phyloP scores from a whole-genome alignment of 768 basidiomycete genomes.

The Agaricus blazei region DNA sequence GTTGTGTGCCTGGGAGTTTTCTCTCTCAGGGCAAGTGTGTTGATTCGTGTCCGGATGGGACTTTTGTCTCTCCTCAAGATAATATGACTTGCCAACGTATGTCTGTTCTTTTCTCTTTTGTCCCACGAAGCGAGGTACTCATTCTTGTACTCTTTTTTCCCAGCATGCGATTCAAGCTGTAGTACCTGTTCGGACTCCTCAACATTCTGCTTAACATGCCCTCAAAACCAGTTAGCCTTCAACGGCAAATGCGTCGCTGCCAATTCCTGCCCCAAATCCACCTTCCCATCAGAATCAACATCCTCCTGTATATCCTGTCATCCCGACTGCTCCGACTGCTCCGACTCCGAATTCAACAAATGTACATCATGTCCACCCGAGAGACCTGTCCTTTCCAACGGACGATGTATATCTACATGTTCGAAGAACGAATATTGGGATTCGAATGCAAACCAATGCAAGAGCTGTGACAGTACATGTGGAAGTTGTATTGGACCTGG shows the following conservation, averaged over 20 bases:
- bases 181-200: constrained; percentile 62
- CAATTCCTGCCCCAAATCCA: constrained; percentile 63
- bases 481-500: constrained; percentile 73
- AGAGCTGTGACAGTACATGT: constrained; percentile 67
- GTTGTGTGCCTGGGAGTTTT: constrained; percentile 73
- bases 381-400: constrained; percentile 67
- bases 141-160: too few species aligned
- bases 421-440: constrained; percentile 68
- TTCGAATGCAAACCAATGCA: constrained; percentile 52
- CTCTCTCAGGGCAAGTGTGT: constrained; percentile 70
- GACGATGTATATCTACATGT: constrained; percentile 76
- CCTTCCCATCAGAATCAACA: constrained; percentile 60
- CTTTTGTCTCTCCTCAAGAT: constrained; percentile 67
- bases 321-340: constrained; percentile 77
- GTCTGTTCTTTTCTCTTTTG: too few species aligned
- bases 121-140: too few species aligned
- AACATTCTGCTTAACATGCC: constrained; percentile 70
- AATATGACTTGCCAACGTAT: constrained; percentile 63
- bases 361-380: constrained; percentile 65
- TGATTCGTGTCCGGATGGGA: constrained; percentile 63
- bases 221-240: constrained; percentile 56
- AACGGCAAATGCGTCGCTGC: constrained; percentile 58
- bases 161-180: constrained; percentile 72
- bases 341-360: constrained; percentile 66
- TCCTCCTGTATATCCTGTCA: constrained; percentile 71